These are phyloP conservation scores for Tricladium varicosporioides DNA, from an alignment of 2,329 filamentous ascomycete genomes.

Conservation along the genomic window DNA sequence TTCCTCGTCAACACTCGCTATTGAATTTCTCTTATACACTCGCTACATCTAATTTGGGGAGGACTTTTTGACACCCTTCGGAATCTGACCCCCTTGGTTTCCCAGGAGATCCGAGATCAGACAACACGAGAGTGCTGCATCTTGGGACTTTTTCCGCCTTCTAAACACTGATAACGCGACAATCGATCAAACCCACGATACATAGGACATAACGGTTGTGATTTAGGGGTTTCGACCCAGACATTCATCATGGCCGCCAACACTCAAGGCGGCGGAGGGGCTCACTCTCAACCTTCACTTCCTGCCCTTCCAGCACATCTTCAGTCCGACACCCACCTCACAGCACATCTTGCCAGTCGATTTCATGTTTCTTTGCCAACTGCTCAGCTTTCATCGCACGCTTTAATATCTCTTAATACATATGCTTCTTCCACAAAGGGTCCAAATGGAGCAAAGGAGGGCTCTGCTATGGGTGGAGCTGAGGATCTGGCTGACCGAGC, in stretches of 20 bases:
- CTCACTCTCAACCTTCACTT: constrained; percentile 81
- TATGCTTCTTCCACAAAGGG: constrained; percentile 88
- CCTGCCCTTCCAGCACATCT: constrained; percentile 83
- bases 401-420: constrained; percentile 88
- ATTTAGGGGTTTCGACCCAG: constrained; percentile 27
- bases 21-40: constrained; percentile 14
- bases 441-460: constrained; percentile 85
- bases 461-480: constrained; percentile 86
- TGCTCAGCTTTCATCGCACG: constrained; percentile 85
- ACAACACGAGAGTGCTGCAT: background rate
- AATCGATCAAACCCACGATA: constrained; percentile 1
- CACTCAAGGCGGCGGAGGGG: constrained; percentile 44
- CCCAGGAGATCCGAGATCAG: constrained; percentile 14
- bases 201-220: constrained; percentile 5
- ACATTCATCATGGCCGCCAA: constrained; percentile 56
- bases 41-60: constrained; percentile 12
- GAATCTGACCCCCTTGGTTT: constrained; percentile 14
- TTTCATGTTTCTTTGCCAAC: constrained; percentile 92
- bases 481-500: constrained; percentile 89
- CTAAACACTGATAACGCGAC: background rate
- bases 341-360: constrained; percentile 78
- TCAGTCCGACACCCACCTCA: constrained; percentile 75
- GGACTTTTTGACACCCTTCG: background rate
- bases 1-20: constrained; percentile 20
- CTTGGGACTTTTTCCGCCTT: background rate